A percentile compares a stretch with the other conserved stretches of the same genome.
phyloP scores from a whole-genome alignment of 306 rosid genomes.

The Vachellia pachyceras region DNA sequence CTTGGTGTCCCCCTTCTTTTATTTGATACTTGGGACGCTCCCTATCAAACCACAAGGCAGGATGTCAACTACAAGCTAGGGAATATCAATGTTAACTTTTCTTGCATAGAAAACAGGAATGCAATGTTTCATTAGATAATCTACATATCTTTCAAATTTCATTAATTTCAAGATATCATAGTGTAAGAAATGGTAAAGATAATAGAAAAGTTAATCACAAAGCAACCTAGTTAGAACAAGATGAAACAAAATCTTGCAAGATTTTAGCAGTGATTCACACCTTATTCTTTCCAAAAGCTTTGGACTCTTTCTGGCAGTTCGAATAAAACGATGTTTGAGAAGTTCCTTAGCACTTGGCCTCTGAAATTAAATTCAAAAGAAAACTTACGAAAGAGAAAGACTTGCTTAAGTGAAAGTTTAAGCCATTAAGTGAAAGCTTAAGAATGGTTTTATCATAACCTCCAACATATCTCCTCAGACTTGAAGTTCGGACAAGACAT shows the following conservation, averaged over 20 bases:
- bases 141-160: background rate
- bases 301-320: slow-evolving; percentile 15
- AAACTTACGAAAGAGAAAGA: background rate
- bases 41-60: background rate
- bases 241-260: slow-evolving; percentile 4
- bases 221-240: slow-evolving; percentile 14
- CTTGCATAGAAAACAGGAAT: background rate
- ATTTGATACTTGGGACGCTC: slow-evolving; percentile 23
- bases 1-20: slow-evolving; percentile 11
- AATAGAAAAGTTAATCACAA: background rate
- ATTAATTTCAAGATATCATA: background rate
- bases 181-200: slow-evolving; percentile 21
- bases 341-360: slow-evolving; percentile 30
- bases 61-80: background rate
- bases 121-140: background rate
- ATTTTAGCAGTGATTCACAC: background rate
- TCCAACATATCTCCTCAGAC: background rate
- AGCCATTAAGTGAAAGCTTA: background rate
- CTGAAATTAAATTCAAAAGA: slow-evolving; percentile 17
- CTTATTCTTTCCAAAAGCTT: slow-evolving; percentile 27
- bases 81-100: background rate
- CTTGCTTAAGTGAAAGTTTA: background rate
- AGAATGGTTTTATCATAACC: background rate
- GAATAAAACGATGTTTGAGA: slow-evolving; percentile 25
- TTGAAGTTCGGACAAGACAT: background rate